These are phyloP conservation scores for Pichia sp. DNA, from an alignment of 1,139 yeast species.

Conservation along the genomic window DNA sequence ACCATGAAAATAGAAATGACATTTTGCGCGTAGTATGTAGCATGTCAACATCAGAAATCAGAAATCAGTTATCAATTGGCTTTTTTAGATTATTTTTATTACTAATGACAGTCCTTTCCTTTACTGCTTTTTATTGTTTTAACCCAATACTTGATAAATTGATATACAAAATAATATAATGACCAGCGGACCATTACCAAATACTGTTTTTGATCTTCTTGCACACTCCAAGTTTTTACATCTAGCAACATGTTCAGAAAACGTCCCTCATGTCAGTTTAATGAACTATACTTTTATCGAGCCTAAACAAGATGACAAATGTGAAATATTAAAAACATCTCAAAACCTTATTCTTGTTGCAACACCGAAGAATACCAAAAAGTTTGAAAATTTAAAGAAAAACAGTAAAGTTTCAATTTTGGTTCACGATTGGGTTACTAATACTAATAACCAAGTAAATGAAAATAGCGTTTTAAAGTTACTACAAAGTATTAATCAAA, in stretches of 20 bases:
- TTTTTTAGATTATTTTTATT: too few relatives aligned
- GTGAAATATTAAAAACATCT: constrained; percentile 22
- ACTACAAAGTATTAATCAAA: constrained; percentile 65
- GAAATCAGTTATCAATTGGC: too few relatives aligned
- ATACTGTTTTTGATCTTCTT: constrained; percentile 47
- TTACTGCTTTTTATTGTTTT: too few relatives aligned
- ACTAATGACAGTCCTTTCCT: too few relatives aligned
- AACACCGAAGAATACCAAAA: constrained; percentile 62
- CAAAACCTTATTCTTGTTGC: constrained; percentile 52
- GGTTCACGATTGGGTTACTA: constrained; percentile 73
- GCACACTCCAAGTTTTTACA: constrained; percentile 65
- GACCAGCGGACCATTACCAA: constrained; percentile 41
- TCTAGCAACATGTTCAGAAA: constrained; percentile 63
- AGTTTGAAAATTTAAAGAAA: constrained; percentile 54
- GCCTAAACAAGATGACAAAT: constrained; percentile 25
- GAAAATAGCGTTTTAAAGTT: constrained; percentile 44
- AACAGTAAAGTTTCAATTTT: constrained; percentile 75
- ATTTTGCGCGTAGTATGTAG: too few relatives aligned
- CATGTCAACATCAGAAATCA: too few relatives aligned
- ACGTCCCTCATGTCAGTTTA: constrained; percentile 74
- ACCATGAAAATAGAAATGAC: too few relatives aligned
- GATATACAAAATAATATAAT: neutral
- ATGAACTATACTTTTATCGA: constrained; percentile 77
- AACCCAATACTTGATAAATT: neutral
- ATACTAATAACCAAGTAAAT: constrained; percentile 11